phyloP scores from a whole-genome alignment of 441 rosid genomes.

The Pelargonium fulgidum region DNA sequence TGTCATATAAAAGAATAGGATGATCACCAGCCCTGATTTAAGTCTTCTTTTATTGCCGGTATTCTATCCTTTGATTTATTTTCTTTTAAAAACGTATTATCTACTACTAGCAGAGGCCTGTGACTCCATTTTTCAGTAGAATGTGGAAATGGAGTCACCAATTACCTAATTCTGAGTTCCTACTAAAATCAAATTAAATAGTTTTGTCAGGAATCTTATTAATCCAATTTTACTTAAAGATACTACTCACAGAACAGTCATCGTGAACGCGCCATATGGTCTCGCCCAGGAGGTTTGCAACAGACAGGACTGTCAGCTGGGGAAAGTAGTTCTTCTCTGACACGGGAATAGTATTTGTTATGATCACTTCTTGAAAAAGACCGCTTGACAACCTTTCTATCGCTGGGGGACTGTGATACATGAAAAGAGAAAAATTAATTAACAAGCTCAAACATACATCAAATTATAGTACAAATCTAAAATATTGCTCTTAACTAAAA shows the following conservation, averaged over 20 bases:
- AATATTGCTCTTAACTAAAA: neutral
- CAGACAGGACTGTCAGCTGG: constrained; percentile 79
- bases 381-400: constrained; percentile 87
- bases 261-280: constrained; percentile 97
- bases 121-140: too few species aligned
- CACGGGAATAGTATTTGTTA: constrained; percentile 86
- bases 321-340: constrained; percentile 75
- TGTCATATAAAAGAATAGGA: too few species aligned
- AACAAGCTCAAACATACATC: neutral
- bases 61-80: too few species aligned
- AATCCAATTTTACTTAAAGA: constrained; percentile 29
- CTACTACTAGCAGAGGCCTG: too few species aligned
- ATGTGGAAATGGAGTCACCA: too few species aligned
- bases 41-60: too few species aligned
- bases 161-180: too few species aligned
- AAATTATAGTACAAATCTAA: neutral
- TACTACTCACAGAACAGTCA: constrained; percentile 75
- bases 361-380: constrained; percentile 87
- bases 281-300: constrained; percentile 90
- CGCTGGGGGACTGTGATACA: constrained; percentile 71
- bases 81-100: too few species aligned
- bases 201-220: neutral
- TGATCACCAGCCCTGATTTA: too few species aligned
- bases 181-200: too few species aligned
- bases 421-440: neutral